Evolutionary conservation across 192 early-diverging fungal species (phyloP), one percentile per base, ranked within the genome.

Genomic region (Umbelopsis vinacea): DNA sequence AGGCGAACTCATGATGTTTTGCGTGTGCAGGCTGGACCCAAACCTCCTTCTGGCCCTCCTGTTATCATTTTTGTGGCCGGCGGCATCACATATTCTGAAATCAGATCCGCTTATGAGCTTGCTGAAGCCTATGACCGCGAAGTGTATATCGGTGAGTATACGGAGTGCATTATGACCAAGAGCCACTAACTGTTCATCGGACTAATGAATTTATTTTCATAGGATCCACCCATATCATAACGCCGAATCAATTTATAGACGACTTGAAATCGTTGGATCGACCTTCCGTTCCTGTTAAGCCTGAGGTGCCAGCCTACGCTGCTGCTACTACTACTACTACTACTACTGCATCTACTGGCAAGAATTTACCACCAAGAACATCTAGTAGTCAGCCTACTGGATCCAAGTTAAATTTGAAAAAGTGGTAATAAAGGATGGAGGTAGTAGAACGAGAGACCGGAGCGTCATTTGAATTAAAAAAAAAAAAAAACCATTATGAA

Each of bases 61-160:
- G 88, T 94, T 19, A 86, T 94, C 55, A 76, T 96, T n/a, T 95
- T 96, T 73, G 83, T 95, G n/a, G 82, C 93, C 47, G 94, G 94
- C 37, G 94, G 94, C 21, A 75, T 91, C 22, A 88, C 90, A 4
- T 90, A 88, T 67, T 90, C 93, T 14, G 94, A 96, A 76, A 84
- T 96, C 46, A 81, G 92, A 52, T 77, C 86, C 1, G 79, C 82
- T 23, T 89, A 92, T 74, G 92, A 94, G 66, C 70, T 94, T 10
- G 81, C 81, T 37, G 80, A 88, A 46, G 81, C 82, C 14, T 79
- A 82, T 75, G 82, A 85, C 66, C 80, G 89, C 3, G 94, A 94
- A 68, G 85, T 93, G 1, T 71, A 89, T 43, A 82, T 94, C 47
- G 94, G 91, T 84, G 24, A 33, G 77, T 40, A 26, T 46, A 43